These are phyloP conservation scores for Plasmodium berghei DNA, from an alignment of 169 alveolate species.

Conservation along the genomic window DNA sequence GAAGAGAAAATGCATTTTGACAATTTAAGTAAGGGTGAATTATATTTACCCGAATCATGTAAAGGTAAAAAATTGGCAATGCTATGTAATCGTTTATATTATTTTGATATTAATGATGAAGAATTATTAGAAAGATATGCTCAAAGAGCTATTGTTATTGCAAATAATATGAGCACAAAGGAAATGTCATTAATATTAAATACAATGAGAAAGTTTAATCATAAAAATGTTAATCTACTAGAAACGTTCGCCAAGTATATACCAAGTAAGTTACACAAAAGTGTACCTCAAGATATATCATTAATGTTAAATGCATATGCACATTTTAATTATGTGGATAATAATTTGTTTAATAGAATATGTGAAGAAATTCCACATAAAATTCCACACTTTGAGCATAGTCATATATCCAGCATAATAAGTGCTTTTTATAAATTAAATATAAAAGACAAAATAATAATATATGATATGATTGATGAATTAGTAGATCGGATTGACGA, in stretches of 20 bases:
- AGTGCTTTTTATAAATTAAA: conserved; percentile 63
- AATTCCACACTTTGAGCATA: conserved; percentile 42
- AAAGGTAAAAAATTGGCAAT: conserved; percentile 61
- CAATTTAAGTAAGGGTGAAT: conserved; percentile 61
- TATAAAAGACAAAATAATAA: conserved; percentile 68
- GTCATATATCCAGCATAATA: conserved; percentile 57
- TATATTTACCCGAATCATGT: conserved; percentile 74
- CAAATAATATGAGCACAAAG: conserved; percentile 62
- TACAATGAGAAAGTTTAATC: conserved; percentile 71
- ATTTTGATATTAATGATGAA: conserved; percentile 72
- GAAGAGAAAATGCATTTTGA: conserved; percentile 76
- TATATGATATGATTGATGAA: conserved; percentile 60
- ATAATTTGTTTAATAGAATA: conserved; percentile 65
- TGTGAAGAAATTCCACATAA: conserved; percentile 78
- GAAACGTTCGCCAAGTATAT: conserved; percentile 73
- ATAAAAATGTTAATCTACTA: conserved; percentile 43
- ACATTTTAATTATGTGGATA: conserved; percentile 58
- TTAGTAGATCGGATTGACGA: conserved; percentile 58
- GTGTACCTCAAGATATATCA: conserved; percentile 73
- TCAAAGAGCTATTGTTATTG: conserved; percentile 71
- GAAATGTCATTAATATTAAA: conserved; percentile 71
- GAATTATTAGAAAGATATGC: conserved; percentile 73
- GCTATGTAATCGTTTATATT: conserved; percentile 71
- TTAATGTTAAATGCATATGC: conserved; percentile 72
- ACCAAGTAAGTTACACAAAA: conserved; percentile 71